Evolutionary conservation across 164 flowering plant species (phyloP).

Genomic region (Aristolochia californica): DNA sequence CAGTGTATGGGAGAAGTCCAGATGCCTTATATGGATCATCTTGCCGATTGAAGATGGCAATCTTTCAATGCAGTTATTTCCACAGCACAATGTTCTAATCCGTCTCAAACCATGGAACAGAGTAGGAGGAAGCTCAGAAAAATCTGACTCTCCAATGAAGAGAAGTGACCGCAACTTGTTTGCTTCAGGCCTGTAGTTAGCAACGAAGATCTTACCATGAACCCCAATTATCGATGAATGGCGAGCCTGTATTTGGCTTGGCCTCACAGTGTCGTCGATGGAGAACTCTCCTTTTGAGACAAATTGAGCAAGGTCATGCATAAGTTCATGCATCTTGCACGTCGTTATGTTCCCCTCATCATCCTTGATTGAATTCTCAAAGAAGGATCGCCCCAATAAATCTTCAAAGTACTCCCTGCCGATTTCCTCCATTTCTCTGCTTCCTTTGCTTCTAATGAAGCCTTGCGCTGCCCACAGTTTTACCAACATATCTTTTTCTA

Average conservation of each 20-base stretch:
- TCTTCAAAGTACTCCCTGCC: conserved; percentile 2
- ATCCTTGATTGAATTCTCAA: conserved; percentile 2
- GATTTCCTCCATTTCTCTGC: conserved; percentile 7
- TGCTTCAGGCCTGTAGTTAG: no score
- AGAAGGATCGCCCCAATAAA: conserved; percentile 8
- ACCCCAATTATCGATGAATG: no score
- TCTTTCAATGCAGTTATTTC: not conserved
- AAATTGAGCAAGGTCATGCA: conserved; percentile 7
- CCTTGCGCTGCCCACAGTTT: conserved; percentile 16
- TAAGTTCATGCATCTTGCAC: conserved; percentile 9
- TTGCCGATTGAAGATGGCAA: not conserved
- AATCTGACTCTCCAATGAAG: not conserved
- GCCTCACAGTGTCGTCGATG: no score
- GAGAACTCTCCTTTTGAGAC: conserved; percentile 1
- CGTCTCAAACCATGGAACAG: not conserved
- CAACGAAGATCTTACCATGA: no score
- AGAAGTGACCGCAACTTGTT: not conserved
- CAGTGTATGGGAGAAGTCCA: not conserved
- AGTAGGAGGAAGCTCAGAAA: not conserved
- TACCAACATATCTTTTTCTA: conserved; percentile 6
- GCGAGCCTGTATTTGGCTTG: no score
- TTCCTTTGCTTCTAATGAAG: conserved; percentile 4
- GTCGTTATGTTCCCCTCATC: conserved; percentile 2
- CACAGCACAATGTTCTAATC: conserved; percentile 1
- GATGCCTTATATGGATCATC: conserved; percentile 7